phyloP scores from a whole-genome alignment of 768 basidiomycete genomes.

The Phanerochaete carnosa region DNA sequence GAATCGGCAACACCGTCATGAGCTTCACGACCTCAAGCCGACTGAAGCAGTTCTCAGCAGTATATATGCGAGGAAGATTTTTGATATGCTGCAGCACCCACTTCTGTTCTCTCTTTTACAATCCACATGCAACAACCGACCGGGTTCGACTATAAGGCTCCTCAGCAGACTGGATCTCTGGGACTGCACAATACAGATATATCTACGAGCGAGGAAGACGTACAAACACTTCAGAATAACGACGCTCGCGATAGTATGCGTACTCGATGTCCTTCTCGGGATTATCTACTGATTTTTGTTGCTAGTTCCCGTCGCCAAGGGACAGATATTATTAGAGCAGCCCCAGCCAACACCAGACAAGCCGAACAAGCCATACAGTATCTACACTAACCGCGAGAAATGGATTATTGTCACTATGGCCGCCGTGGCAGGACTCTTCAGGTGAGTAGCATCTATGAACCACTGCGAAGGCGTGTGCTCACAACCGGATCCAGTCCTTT shows the following conservation, averaged over 20 bases:
- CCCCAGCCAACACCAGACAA: background rate
- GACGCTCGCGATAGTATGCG: background rate
- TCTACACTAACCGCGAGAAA: slow-evolving; percentile 56
- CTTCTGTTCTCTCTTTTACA: background rate
- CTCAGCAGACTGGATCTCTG: too few species aligned
- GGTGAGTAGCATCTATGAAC: slow-evolving; percentile 34
- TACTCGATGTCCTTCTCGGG: background rate
- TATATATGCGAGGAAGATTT: background rate
- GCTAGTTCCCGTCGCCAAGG: background rate
- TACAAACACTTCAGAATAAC: background rate
- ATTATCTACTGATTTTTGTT: background rate
- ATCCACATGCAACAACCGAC: background rate
- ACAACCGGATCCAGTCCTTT: slow-evolving; percentile 44
- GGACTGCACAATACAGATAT: too few species aligned
- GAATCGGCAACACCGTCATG: background rate
- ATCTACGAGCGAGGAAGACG: background rate
- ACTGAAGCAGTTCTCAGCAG: background rate
- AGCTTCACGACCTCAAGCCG: background rate
- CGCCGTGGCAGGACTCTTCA: slow-evolving; percentile 59
- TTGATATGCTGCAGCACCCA: background rate
- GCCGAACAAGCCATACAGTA: slow-evolving; percentile 32
- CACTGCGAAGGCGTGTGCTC: background rate
- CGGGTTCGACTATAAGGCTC: background rate
- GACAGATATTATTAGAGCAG: background rate
- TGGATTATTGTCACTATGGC: slow-evolving; percentile 64